A percentile compares a stretch with the other conserved stretches of the same genome.
Evolutionary conservation across 2,329 filamentous ascomycete genomes (phyloP).

Genomic region (Simplicillium sp.): DNA sequence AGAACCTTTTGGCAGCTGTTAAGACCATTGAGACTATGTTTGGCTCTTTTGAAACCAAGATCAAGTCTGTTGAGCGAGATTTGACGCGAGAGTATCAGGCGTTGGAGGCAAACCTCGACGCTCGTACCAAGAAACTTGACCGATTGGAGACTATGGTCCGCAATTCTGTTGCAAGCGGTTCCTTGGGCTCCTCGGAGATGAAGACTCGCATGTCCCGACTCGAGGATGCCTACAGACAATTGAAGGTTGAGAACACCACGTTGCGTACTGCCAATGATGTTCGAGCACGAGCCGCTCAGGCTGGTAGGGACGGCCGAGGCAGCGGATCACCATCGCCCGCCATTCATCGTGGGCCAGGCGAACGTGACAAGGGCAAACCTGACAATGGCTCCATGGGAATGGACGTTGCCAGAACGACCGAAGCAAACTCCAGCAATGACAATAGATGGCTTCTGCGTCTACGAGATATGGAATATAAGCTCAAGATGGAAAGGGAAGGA

Average conservation of each 20-base stretch:
- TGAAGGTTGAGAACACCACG: constrained; percentile 60
- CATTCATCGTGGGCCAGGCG: constrained; percentile 40
- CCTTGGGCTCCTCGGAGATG: constrained; percentile 30
- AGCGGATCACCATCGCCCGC: constrained; percentile 42
- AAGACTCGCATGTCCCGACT: constrained; percentile 41
- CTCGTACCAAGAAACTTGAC: constrained; percentile 77
- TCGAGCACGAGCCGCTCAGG: constrained; percentile 33
- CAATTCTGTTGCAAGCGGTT: constrained; percentile 47
- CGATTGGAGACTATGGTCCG: constrained; percentile 72
- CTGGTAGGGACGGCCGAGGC: constrained; percentile 21
- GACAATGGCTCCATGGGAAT: constrained; percentile 12
- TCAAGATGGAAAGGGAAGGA: constrained; percentile 85
- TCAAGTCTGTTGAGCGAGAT: constrained; percentile 79
- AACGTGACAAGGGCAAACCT: constrained; percentile 32
- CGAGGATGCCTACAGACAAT: constrained; percentile 51
- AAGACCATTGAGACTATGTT: constrained; percentile 80
- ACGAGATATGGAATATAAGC: constrained; percentile 75
- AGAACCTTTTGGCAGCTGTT: constrained; percentile 78
- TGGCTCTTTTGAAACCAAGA: constrained; percentile 65
- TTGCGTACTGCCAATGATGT: constrained; percentile 56
- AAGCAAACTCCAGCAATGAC: constrained; percentile 33
- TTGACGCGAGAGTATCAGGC: constrained; percentile 85
- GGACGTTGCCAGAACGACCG: constrained; percentile 14
- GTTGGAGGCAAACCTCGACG: constrained; percentile 71
- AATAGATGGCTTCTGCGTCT: constrained; percentile 79